phyloP scores from a whole-genome alignment of 306 rosid species.

The Luffa aegyptiaca region DNA sequence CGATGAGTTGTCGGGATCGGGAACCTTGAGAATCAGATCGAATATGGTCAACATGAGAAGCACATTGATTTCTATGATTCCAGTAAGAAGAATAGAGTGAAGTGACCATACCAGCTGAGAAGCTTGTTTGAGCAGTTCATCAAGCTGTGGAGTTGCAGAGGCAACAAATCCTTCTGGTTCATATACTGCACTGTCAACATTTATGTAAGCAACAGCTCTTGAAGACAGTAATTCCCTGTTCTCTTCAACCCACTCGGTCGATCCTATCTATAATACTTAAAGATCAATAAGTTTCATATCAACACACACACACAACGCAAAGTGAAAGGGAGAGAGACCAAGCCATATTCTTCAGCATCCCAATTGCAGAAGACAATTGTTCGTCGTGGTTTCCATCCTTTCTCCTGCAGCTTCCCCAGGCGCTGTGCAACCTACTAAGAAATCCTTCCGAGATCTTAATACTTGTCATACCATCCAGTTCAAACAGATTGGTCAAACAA shows the following conservation, averaged over 20 bases:
- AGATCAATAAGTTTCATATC: constrained; percentile 4
- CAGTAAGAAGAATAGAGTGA: neutral
- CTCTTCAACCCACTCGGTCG: constrained; percentile 80
- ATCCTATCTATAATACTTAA: constrained; percentile 42
- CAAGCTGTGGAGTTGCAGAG: constrained; percentile 69
- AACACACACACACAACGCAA: neutral
- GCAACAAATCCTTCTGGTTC: constrained; percentile 36
- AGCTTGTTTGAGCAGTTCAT: constrained; percentile 51
- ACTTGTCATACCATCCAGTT: neutral
- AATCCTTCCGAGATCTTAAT: constrained; percentile 5
- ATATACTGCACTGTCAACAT: constrained; percentile 44
- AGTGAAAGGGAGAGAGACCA: constrained; percentile 29
- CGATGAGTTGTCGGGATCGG: constrained; percentile 61
- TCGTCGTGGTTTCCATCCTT: constrained; percentile 68
- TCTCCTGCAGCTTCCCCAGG: constrained; percentile 44
- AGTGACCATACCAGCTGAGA: constrained; percentile 39
- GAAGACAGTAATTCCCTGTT: constrained; percentile 62
- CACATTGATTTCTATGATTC: neutral
- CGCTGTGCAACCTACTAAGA: constrained; percentile 45
- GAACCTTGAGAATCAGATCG: constrained; percentile 32
- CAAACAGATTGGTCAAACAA: neutral
- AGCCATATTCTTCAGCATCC: constrained; percentile 82
- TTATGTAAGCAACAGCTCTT: constrained; percentile 63
- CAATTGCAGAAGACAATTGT: constrained; percentile 64
- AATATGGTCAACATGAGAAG: neutral